Base-by-base conservation (phyloP, 495 filamentous ascomycete genomes). In the Penicillium cinerascens region DNA sequence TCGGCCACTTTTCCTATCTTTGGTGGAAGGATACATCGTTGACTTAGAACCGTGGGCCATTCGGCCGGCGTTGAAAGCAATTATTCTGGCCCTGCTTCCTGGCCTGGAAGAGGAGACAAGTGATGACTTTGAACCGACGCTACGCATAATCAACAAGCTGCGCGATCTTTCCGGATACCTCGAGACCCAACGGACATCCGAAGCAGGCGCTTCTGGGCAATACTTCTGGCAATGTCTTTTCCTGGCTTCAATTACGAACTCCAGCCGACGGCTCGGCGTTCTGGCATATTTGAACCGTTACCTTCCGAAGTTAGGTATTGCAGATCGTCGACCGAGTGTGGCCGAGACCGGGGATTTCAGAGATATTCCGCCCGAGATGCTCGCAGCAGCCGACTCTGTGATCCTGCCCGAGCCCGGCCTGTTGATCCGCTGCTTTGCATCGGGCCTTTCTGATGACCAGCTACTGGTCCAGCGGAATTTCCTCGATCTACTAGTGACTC, bases 221-320 rank as follows among this genome's bases (percentile, higher is more conserved):
- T 95, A 91, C 65, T 99, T 96, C 65, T 99, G 93, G 93, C 93
- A 99, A 73, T 96, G 89, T 68, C 87, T 99, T 56, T 96, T 99
- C 58, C 77, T 97, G 35, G 90, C 91, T 13, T 84, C 89, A 0
- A 95, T 99, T 33, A 96, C 92, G 6, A 91, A 89, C 61, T 77
- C 87, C 22, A 87, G 82, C 37, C 79, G 95, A 52, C 82, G 93
- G 40, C 85, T 87, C 56, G 93, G 93, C 22, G 89, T 90, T 18
- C 72, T 99, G 49, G 88, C 92, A 22, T 97, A 89, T 67, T 72
- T 99, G 40, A 74, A 80, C 22, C 86, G 91, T 48, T 83, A 82
- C 58, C 76, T 99, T 11, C 93, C 93, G 11, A 87, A 79, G 54
- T 72, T 97, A 23, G 88, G 75, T 6, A 61, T 67, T 22, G 64